Percentiles rank a stretch among this genome's conserved stretches.
These are phyloP conservation scores for Calvatia gigantea DNA, from an alignment of 768 basidiomycete genomes.

Conservation along the genomic window DNA sequence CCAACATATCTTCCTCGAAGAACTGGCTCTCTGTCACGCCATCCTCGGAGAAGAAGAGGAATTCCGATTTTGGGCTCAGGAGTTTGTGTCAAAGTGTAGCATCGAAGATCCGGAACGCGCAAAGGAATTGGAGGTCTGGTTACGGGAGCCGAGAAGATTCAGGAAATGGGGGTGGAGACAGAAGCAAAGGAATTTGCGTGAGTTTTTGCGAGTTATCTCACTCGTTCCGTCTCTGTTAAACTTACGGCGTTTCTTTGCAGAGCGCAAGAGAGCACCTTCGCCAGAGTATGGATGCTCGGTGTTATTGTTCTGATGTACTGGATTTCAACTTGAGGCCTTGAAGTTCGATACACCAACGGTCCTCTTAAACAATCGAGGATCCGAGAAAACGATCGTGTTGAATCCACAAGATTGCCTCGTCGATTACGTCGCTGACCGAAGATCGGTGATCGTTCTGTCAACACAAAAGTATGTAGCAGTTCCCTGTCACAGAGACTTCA, in stretches of 20 bases:
- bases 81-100: conserved; percentile 22
- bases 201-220: conserved; percentile 11
- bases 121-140: conserved; percentile 24
- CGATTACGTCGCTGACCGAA: too few relatives aligned
- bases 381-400: background rate
- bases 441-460: too few relatives aligned
- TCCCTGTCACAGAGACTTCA: too few relatives aligned
- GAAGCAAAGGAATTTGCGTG: conserved; percentile 30
- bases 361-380: background rate
- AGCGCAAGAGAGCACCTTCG: conserved; percentile 6
- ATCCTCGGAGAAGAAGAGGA: conserved; percentile 33
- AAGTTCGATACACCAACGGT: too few relatives aligned
- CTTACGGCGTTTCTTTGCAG: background rate
- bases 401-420: background rate
- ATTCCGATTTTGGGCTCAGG: conserved; percentile 34
- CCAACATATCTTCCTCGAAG: conserved; percentile 36
- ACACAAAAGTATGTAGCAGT: too few relatives aligned
- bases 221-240: background rate
- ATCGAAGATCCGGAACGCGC: conserved; percentile 25
- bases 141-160: conserved; percentile 28
- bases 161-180: conserved; percentile 42
- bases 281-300: conserved; percentile 1
- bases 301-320: background rate
- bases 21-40: conserved; percentile 39
- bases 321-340: too few relatives aligned